Evolutionary conservation across 345 rosid genomes (phyloP), one percentile per base, ranked within the genome.

Genomic region (Psidium friedrichsthalianum): DNA sequence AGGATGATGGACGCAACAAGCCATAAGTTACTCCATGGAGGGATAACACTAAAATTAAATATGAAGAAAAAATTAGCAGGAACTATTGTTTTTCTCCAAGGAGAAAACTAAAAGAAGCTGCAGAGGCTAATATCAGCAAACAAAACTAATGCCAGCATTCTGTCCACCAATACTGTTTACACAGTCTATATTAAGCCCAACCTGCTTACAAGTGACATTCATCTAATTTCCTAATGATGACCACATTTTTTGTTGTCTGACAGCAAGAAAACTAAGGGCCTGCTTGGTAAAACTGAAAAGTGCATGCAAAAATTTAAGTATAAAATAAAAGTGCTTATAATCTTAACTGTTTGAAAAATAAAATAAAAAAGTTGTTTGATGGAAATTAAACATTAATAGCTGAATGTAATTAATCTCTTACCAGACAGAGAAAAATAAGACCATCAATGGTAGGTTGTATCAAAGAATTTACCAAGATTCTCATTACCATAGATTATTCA

Each of bases 1-100:
- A 97, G 90, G 87, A 95, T 86, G 84, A 97, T 96, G 85, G 99
- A 97, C 74, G 89, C 97, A 54, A 96, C 99, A 49, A 97, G 98
- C 99, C 99, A 97, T 88, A 95, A 85, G 90, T 97, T 97, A 93
- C 99, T 97, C 98, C 99, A 94, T 69, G 99, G 99, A 87, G 97
- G 96, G 88, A 95, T 93, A 86, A 92, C 95, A 89, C 99, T 97
- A 89, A 13, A 88, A 91, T 88, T 32, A 82, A 44, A 84, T 22
- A 53, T 56, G 18, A 47, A 21, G 15, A 83, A 59, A 36, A n/a
- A 36, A 54, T 80, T 29, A 82, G 59, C 44, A 51, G 51, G n/a
- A 84, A 25, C n/a, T n/a, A 57, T 24, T 27, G 32, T 3, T 78
- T 8, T 24, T 84, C 44, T 40, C 82, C 32, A 5, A 53, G 49